A percentile compares a stretch with the other conserved stretches of the same genome.
These are phyloP conservation scores for Vitis hybrid DNA, from an alignment of 177 flowering plant species.

Conservation along the genomic window DNA sequence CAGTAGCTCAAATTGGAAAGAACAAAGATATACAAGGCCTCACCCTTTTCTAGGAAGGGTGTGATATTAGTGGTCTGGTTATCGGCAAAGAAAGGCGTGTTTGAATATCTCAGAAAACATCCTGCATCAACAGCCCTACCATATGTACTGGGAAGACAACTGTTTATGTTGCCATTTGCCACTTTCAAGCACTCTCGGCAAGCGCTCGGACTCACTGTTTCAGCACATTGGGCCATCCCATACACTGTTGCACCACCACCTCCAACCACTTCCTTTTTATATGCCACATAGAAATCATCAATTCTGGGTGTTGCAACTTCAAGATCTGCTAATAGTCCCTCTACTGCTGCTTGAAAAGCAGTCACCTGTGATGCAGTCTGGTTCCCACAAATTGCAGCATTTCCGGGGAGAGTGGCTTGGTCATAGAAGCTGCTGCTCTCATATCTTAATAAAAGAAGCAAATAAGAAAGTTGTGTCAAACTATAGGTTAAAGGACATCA, in stretches of 20 bases:
- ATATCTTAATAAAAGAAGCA: constrained; percentile 16
- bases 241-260: constrained; percentile 18
- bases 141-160: constrained; percentile 31
- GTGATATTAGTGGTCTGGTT: constrained; percentile 31
- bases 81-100: constrained; percentile 30
- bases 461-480: too few relatives aligned
- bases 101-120: constrained; percentile 52
- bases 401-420: constrained; percentile 34
- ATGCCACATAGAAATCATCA: constrained; percentile 34
- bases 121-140: constrained; percentile 52
- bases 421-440: constrained; percentile 38
- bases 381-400: constrained; percentile 30
- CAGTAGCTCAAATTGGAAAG: too few relatives aligned
- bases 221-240: constrained; percentile 50
- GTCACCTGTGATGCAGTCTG: constrained; percentile 15
- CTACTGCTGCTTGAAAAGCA: constrained; percentile 16
- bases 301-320: constrained; percentile 42
- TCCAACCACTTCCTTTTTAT: constrained; percentile 15
- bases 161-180: constrained; percentile 24
- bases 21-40: neutral
- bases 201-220: constrained; percentile 21
- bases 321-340: constrained; percentile 25
- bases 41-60: constrained; percentile 23
- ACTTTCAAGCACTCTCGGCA: constrained; percentile 40
- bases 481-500: too few relatives aligned